Evolutionary conservation across 768 basidiomycete genomes (phyloP).

Genomic region (Pilatotrama ljubarskyi): DNA sequence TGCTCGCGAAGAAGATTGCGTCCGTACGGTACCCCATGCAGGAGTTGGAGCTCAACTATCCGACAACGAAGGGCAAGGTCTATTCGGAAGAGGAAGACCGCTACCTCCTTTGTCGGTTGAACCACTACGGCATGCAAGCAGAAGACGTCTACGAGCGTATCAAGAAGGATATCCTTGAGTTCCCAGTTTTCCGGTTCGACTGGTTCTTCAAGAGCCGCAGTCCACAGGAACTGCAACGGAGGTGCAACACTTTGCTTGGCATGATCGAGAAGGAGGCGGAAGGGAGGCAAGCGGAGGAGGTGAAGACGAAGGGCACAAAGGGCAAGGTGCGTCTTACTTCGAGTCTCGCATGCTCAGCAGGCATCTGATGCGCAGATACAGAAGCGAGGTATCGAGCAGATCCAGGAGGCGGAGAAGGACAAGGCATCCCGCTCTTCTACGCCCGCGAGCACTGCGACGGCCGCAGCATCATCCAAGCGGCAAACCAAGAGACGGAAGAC

Average conservation of each 20-base stretch:
- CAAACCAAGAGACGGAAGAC: conserved; percentile 48
- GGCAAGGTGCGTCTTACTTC: conserved; percentile 50
- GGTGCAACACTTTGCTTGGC: conserved; percentile 83
- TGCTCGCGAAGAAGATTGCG: conserved; percentile 80
- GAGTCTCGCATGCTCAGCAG: neutral
- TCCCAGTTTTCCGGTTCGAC: conserved; percentile 95
- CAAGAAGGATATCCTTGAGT: conserved; percentile 95
- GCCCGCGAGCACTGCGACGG: conserved; percentile 47
- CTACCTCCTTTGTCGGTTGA: conserved; percentile 87
- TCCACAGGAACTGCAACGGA: conserved; percentile 81
- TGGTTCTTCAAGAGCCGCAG: conserved; percentile 98
- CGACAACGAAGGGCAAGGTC: conserved; percentile 93
- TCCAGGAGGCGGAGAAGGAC: conserved; percentile 51
- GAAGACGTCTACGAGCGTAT: conserved; percentile 94
- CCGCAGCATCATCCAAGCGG: conserved; percentile 53
- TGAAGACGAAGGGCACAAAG: conserved; percentile 53
- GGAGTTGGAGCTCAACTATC: conserved; percentile 93
- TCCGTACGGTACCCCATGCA: conserved; percentile 92
- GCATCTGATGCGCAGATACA: conserved; percentile 26
- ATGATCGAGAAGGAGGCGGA: conserved; percentile 94
- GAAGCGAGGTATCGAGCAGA: conserved; percentile 76
- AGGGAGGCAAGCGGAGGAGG: conserved; percentile 64
- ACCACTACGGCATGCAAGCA: conserved; percentile 85
- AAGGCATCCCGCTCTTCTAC: conserved; percentile 58
- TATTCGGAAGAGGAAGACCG: conserved; percentile 97